Conservation (phyloP, 768 basidiomycete genomes). For the Calocybe cyanea region DNA sequence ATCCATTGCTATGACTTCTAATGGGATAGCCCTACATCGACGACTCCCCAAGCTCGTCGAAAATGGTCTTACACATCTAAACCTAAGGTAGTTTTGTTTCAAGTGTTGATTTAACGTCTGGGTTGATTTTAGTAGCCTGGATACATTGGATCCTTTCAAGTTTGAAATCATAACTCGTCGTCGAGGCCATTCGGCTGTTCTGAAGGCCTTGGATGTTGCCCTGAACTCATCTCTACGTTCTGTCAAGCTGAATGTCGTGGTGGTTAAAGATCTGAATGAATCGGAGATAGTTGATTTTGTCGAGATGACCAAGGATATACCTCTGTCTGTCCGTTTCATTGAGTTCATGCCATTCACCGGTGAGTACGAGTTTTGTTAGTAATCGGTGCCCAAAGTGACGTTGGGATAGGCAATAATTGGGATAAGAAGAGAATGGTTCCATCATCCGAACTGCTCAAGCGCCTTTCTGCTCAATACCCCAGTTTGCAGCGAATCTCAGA, state of each 20-base stretch:
- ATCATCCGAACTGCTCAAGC: slow-evolving; percentile 57
- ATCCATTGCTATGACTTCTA: slow-evolving; percentile 84
- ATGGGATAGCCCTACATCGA: slow-evolving; percentile 74
- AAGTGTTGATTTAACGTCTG: not conserved
- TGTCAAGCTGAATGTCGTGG: slow-evolving; percentile 82
- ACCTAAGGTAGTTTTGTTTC: slow-evolving; percentile 44
- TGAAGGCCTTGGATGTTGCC: slow-evolving; percentile 65
- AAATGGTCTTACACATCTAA: slow-evolving; percentile 76
- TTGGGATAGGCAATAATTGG: slow-evolving; percentile 75
- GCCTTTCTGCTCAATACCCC: slow-evolving; percentile 47
- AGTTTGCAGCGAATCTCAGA: slow-evolving; percentile 55
- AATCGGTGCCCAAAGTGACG: slow-evolving; percentile 3
- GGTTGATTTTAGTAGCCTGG: slow-evolving; percentile 46
- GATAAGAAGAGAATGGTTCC: slow-evolving; percentile 78
- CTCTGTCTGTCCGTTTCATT: slow-evolving; percentile 78
- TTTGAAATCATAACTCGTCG: slow-evolving; percentile 87
- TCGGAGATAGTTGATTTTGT: slow-evolving; percentile 77
- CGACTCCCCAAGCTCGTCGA: slow-evolving; percentile 63
- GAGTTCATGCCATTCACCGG: slow-evolving; percentile 95
- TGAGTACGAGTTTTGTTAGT: slow-evolving; percentile 27
- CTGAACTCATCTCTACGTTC: slow-evolving; percentile 47
- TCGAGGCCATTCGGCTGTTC: slow-evolving; percentile 70
- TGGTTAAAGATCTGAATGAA: slow-evolving; percentile 80
- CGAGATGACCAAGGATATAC: slow-evolving; percentile 61
- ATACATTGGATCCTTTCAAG: slow-evolving; percentile 82